Evolutionary conservation across 2,329 filamentous ascomycete genomes (phyloP).

Genomic region (Exserohilum rostratum): DNA sequence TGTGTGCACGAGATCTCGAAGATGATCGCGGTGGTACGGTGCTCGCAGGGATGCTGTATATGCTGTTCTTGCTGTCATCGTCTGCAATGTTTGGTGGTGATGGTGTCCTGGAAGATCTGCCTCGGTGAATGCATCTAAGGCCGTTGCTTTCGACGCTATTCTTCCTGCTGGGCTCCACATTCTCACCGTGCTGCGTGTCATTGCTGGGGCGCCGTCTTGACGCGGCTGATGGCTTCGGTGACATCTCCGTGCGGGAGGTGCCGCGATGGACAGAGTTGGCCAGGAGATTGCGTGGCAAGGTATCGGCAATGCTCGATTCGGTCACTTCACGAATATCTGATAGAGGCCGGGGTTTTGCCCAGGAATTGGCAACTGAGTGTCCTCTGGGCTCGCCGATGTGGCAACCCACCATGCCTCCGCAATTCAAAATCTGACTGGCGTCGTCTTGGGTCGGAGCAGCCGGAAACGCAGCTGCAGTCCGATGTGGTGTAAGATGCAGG

Average conservation of each 20-base stretch:
- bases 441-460: constrained; percentile 17
- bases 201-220: constrained; percentile 41
- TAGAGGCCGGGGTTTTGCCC: constrained; percentile 51
- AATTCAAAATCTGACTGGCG: constrained; percentile 13
- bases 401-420: constrained; percentile 37
- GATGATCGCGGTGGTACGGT: constrained; percentile 56
- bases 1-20: constrained; percentile 44
- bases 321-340: constrained; percentile 59
- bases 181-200: constrained; percentile 36
- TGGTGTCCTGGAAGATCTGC: constrained; percentile 37
- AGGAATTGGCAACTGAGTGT: constrained; percentile 32
- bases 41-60: constrained; percentile 54
- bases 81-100: constrained; percentile 43
- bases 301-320: constrained; percentile 54
- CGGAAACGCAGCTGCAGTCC: constrained; percentile 17
- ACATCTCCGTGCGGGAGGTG: constrained; percentile 36
- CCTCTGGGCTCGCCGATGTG: constrained; percentile 33
- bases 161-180: constrained; percentile 37
- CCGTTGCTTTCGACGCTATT: constrained; percentile 35
- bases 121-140: constrained; percentile 35
- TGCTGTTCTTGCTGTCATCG: constrained; percentile 49
- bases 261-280: constrained; percentile 30
- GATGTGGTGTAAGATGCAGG: constrained; percentile 24
- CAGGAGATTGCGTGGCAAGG: constrained; percentile 36
- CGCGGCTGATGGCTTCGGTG: constrained; percentile 40